Evolutionary conservation across 371 early-diverging fungal species (phyloP).

Genomic region (Circinella minor): DNA sequence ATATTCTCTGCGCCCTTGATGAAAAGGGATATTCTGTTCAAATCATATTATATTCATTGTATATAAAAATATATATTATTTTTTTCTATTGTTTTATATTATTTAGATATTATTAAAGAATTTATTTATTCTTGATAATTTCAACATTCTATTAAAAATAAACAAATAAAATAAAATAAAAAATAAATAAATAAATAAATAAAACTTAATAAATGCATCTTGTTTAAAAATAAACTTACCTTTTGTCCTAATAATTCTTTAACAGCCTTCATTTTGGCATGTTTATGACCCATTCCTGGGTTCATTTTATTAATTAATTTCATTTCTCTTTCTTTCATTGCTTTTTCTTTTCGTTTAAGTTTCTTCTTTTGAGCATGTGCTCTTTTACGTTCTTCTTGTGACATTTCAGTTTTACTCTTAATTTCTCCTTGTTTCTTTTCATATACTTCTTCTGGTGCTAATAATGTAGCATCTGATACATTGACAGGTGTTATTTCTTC

Average conservation of each 20-base stretch:
- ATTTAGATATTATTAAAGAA: background rate
- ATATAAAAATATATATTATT: background rate
- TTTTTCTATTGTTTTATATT: slow-evolving; percentile 15
- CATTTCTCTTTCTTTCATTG: slow-evolving; percentile 59
- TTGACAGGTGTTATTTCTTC: slow-evolving; percentile 94
- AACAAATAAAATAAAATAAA: no score
- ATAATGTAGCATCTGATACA: slow-evolving; percentile 80
- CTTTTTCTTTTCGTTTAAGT: slow-evolving; percentile 60
- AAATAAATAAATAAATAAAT: no score
- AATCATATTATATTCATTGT: slow-evolving; percentile 7
- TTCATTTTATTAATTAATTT: slow-evolving; percentile 60
- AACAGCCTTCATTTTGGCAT: slow-evolving; percentile 71
- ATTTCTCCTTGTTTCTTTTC: slow-evolving; percentile 68
- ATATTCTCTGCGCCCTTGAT: slow-evolving; percentile 7
- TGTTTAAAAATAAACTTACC: slow-evolving; percentile 18
- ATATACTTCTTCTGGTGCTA: slow-evolving; percentile 93
- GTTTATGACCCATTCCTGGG: slow-evolving; percentile 55
- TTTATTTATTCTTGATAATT: slow-evolving; percentile 54
- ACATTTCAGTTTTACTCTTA: slow-evolving; percentile 76
- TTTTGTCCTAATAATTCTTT: slow-evolving; percentile 71
- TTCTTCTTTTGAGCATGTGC: slow-evolving; percentile 72
- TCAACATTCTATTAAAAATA: slow-evolving; percentile 47
- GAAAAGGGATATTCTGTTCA: slow-evolving; percentile 13
- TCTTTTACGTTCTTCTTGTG: slow-evolving; percentile 73
- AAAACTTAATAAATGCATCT: background rate